Evolutionary conservation across 2,329 filamentous ascomycete genomes (phyloP).

Genomic region (Penicillium sp.): DNA sequence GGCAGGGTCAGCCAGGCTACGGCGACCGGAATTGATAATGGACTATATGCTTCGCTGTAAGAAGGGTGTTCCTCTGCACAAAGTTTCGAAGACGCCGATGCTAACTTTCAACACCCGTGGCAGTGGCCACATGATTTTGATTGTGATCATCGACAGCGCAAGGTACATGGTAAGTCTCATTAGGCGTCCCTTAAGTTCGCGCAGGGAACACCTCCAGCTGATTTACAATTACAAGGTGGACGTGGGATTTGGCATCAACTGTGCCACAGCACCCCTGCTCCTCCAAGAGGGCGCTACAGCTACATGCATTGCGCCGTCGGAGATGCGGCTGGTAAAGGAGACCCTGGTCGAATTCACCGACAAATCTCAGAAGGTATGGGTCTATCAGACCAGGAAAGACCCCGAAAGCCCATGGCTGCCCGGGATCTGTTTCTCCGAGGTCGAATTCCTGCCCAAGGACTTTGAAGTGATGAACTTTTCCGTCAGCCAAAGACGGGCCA

Average conservation of each 20-base stretch:
- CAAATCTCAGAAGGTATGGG: constrained; percentile 50
- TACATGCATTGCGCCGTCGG: constrained; percentile 48
- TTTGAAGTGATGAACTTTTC: constrained; percentile 57
- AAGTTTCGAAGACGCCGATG: neutral
- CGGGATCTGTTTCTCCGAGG: constrained; percentile 60
- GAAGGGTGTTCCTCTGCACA: constrained; percentile 4
- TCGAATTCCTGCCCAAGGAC: constrained; percentile 57
- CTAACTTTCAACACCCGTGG: neutral
- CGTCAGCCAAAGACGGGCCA: constrained; percentile 46
- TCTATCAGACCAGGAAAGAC: constrained; percentile 55
- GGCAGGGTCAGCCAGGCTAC: constrained; percentile 41
- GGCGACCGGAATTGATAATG: constrained; percentile 30
- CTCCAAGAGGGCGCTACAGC: constrained; percentile 40
- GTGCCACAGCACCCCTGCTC: constrained; percentile 53
- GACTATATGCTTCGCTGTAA: constrained; percentile 46
- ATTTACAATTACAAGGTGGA: constrained; percentile 42
- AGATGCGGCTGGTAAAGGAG: constrained; percentile 50
- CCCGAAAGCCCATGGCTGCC: constrained; percentile 50
- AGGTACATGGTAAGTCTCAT: constrained; percentile 34
- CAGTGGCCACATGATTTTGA: constrained; percentile 54
- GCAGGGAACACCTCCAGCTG: neutral
- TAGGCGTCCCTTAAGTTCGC: too few relatives aligned
- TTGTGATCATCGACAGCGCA: constrained; percentile 49
- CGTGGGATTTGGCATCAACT: constrained; percentile 60
- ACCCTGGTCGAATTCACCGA: constrained; percentile 43